Conservation (phyloP, 2,329 filamentous ascomycete genomes). For the Fusarium clavum region DNA sequence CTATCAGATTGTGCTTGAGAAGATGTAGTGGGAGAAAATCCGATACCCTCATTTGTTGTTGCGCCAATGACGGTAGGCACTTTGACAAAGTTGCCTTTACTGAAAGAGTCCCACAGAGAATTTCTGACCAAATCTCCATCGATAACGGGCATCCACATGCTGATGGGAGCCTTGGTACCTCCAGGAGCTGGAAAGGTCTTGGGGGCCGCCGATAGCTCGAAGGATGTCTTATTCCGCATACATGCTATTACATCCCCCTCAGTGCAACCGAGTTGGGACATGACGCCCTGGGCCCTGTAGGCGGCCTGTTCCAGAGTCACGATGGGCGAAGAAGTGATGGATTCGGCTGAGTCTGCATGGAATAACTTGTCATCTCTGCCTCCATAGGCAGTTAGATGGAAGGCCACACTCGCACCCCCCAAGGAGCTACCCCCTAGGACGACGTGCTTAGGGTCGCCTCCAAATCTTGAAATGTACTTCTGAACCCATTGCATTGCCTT, state of each 20-base stretch:
- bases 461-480: slow-evolving; percentile 72
- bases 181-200: slow-evolving; percentile 51
- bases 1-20: slow-evolving; percentile 48
- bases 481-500: slow-evolving; percentile 78
- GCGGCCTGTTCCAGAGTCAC: slow-evolving; percentile 59
- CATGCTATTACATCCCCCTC: slow-evolving; percentile 57
- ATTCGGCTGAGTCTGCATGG: slow-evolving; percentile 62
- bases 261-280: slow-evolving; percentile 56
- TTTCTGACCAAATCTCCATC: slow-evolving; percentile 64
- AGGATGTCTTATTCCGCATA: slow-evolving; percentile 56
- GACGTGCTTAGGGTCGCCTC: slow-evolving; percentile 75
- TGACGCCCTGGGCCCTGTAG: slow-evolving; percentile 64
- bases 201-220: slow-evolving; percentile 57
- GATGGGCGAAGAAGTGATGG: slow-evolving; percentile 62
- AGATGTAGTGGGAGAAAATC: slow-evolving; percentile 49
- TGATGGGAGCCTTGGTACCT: slow-evolving; percentile 53
- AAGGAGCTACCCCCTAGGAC: slow-evolving; percentile 76
- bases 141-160: slow-evolving; percentile 66
- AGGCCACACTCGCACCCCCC: slow-evolving; percentile 71
- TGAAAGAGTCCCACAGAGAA: slow-evolving; percentile 61
- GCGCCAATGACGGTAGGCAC: slow-evolving; percentile 64
- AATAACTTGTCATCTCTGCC: slow-evolving; percentile 62
- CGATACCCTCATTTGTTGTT: slow-evolving; percentile 53
- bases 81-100: slow-evolving; percentile 61
- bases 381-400: slow-evolving; percentile 69